Conservation (phyloP, 1,284 basidiomycete species). For the Tremellales sp. region DNA sequence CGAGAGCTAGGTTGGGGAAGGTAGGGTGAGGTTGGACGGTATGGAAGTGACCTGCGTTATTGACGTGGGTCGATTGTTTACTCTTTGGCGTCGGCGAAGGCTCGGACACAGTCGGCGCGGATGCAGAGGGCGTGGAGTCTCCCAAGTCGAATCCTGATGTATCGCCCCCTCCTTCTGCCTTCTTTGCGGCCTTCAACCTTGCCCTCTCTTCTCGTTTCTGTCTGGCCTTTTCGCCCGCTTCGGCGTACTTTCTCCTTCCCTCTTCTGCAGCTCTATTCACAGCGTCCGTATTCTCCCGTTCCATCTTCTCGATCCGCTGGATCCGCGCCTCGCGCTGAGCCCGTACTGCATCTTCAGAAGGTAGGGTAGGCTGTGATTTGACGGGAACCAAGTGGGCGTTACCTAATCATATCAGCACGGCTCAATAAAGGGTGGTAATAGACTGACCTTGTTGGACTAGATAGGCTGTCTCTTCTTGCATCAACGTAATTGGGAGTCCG, state of each 20-base stretch:
- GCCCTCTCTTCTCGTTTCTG: constrained; percentile 64
- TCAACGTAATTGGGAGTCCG: constrained; percentile 78
- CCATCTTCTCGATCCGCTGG: constrained; percentile 35
- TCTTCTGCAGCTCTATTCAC: constrained; percentile 5
- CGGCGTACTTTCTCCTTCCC: constrained; percentile 43
- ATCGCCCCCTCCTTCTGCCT: background rate
- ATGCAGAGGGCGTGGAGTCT: background rate
- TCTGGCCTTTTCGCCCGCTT: constrained; percentile 53
- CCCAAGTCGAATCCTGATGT: background rate
- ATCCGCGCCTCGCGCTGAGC: constrained; percentile 30
- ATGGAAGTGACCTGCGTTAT: constrained; percentile 23
- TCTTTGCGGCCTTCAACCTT: constrained; percentile 51
- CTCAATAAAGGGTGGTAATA: background rate
- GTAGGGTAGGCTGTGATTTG: constrained; percentile 58
- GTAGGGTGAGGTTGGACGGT: constrained; percentile 20
- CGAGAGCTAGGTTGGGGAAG: constrained; percentile 5
- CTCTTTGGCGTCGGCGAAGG: background rate
- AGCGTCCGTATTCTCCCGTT: constrained; percentile 51
- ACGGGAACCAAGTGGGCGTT: constrained; percentile 76
- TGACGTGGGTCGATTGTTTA: background rate
- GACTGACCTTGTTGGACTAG: constrained; percentile 70
- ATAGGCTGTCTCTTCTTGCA: constrained; percentile 87
- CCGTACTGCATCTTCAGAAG: constrained; percentile 55
- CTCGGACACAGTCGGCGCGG: background rate
- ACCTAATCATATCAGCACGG: constrained; percentile 50